Evolutionary conservation across 2,329 filamentous ascomycete species (phyloP), one percentile per base, ranked within the genome.

Genomic region (Cercospora sojina): DNA sequence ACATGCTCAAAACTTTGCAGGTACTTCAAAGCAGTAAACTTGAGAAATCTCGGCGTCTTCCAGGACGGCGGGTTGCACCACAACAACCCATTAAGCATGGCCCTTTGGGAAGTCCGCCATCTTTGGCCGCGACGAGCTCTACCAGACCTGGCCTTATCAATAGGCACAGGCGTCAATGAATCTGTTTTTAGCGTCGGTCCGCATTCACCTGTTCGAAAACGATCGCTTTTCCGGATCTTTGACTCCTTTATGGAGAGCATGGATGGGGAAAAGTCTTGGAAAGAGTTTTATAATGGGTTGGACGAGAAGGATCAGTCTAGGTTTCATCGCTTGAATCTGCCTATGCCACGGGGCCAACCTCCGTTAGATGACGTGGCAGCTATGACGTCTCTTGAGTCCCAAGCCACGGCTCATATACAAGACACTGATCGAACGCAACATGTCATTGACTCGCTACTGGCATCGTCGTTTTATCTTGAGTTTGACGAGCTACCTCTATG

Each of bases 1-100:
- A 68, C 29, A 47, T 32, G 53, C 41, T 51, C 43, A 55, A 56
- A 23, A 41, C 51, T 9, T 51, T 18, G 10, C 5, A 70, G 65
- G 59, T 74, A 72, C 49, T 76, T 76, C 64, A 73, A 71, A 60
- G 67, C 73, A 9, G 72, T 71, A 32, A 61, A 69, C 8, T 59
- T 77, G 1, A 49, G 67, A 27, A 65, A 73, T 35, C 62, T 75
- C 7, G 70, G 73, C 16, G 74, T 69, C 0, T 77, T 71, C 58
- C 71, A 77, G 65, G 74, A 76, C 62, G 72, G 75, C 23, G 74
- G 73, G 2, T 65, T 77, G 3, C 57, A 71, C n/a, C 65, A 76
- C 47, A 76, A 76, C 55, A 76, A 76, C 59, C 74, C 73, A 1
- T 58, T 71, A 2, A 68, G 68, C 7, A 63, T 76, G 29, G 72